Conservation (phyloP, 345 rosid genomes). For the Eucalyptus erythrocorys region DNA sequence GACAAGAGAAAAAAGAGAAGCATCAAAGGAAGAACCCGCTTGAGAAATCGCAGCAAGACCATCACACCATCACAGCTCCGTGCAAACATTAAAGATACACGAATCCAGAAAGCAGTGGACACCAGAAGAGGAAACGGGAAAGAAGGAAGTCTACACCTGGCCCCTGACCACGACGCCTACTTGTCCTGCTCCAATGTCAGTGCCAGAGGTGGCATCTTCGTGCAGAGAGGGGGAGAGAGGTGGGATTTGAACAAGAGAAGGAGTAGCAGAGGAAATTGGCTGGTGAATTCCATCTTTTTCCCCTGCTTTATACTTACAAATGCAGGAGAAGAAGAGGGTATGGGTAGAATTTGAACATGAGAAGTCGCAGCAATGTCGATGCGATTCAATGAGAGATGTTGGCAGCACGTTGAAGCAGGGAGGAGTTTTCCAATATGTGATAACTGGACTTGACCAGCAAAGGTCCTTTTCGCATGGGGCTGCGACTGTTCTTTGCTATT, state of each 20-base stretch:
- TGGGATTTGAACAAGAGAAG: background rate
- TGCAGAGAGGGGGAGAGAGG: background rate
- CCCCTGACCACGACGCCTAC: background rate
- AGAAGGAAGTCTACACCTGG: background rate
- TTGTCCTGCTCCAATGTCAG: background rate
- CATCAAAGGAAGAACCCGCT: background rate
- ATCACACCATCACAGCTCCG: background rate
- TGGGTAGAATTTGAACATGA: background rate
- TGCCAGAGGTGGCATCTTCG: background rate
- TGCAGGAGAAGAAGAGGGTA: background rate
- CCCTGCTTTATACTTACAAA: background rate
- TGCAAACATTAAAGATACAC: background rate
- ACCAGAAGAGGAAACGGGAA: background rate
- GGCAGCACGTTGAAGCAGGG: too few relatives aligned
- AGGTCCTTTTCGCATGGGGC: too few relatives aligned
- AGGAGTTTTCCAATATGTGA: too few relatives aligned
- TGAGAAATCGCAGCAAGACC: background rate
- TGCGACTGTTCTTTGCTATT: too few relatives aligned
- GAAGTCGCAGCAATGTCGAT: too few relatives aligned
- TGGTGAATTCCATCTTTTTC: too few relatives aligned
- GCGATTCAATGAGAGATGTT: too few relatives aligned
- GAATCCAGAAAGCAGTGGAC: background rate
- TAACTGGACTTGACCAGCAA: too few relatives aligned
- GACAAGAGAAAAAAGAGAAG: background rate
- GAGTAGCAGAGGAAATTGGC: background rate